Evolutionary conservation across 192 early-diverging fungal species (phyloP), one percentile per base, ranked within the genome.

Genomic region (Chytriomyces confervae): DNA sequence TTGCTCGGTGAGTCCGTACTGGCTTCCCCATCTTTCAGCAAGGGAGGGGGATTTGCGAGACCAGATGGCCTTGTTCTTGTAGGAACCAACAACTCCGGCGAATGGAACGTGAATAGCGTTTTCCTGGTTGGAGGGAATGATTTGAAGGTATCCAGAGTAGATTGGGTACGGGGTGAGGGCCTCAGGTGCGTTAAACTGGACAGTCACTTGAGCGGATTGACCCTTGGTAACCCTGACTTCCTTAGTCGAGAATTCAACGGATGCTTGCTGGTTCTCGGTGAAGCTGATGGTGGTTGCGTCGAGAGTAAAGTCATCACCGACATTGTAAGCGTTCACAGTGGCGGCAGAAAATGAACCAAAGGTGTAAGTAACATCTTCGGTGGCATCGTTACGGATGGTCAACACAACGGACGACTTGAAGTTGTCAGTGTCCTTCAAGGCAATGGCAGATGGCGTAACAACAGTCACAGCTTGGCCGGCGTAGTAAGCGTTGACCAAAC

Each of bases 401-500:
- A 85, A 72, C 64, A 87, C 67, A 44, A 62, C 70, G 36, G 44
- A 49, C 18, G 18, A 29, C 11, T 23, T 10, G 43, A 44, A 10
- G 71, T 73, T 73, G 16, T 57, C 20, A 44, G 86, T 80, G 60
- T 90, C 88, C 67, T 85, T 84, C 75, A 90, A 86, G 50, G 82
- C 85, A 57, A 90, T 66, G 61, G 80, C 79, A 45, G 78, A 82
- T 27, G 88, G 88, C 0, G 77, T 76, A 36, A 89, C 81, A 27
- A 70, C 60, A 36, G 78, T 61, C 29, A 61, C 29, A 53, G 82
- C 66, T 16, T 50, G 66, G 69, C 87, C 80, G 53, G 85, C 69
- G 50, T 82, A 78, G 74, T 78, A 83, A 50, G 84, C 80, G 66
- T 90, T 83, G 53, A 90, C 57, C 13, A 90, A 75, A 62, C 88